These are phyloP conservation scores for Boletus pseudo-olivaceus DNA, from an alignment of 768 basidiomycete species.

Conservation along the genomic window DNA sequence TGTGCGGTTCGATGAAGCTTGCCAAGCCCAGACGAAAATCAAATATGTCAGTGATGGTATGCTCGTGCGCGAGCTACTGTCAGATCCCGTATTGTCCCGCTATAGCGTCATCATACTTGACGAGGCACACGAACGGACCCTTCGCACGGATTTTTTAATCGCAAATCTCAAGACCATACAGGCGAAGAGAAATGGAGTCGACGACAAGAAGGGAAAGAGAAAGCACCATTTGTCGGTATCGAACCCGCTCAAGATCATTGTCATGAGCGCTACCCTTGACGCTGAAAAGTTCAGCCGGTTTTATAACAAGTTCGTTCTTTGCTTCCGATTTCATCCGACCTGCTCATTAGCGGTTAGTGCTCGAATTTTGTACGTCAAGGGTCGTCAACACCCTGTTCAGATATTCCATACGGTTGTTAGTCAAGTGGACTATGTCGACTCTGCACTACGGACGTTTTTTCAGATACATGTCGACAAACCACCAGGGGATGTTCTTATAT, in stretches of 20 bases:
- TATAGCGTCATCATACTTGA: slow-evolving; percentile 93
- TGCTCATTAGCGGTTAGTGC: slow-evolving; percentile 48
- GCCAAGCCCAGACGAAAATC: slow-evolving; percentile 70
- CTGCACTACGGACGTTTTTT: slow-evolving; percentile 90
- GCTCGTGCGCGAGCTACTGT: slow-evolving; percentile 89
- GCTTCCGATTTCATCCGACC: neutral
- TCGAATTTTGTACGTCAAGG: slow-evolving; percentile 86
- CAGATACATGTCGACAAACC: slow-evolving; percentile 83
- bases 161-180: slow-evolving; percentile 86
- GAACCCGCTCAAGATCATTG: slow-evolving; percentile 82
- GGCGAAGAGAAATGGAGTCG: slow-evolving; percentile 50
- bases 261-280: slow-evolving; percentile 98
- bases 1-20: slow-evolving; percentile 90
- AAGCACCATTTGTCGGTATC: slow-evolving; percentile 34
- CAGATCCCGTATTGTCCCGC: slow-evolving; percentile 67
- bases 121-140: slow-evolving; percentile 94
- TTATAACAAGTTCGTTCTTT: slow-evolving; percentile 64
- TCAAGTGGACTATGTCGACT: slow-evolving; percentile 82
- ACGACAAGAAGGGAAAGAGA: slow-evolving; percentile 44
- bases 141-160: slow-evolving; percentile 92
- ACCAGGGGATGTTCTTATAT: slow-evolving; percentile 87
- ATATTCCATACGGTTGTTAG: slow-evolving; percentile 74
- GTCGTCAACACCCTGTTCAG: slow-evolving; percentile 88
- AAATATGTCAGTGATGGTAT: slow-evolving; percentile 99
- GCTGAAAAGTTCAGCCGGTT: slow-evolving; percentile 92